Percentiles rank a stretch among this genome's conserved stretches.
These are phyloP conservation scores for Perilla frutescens DNA, from an alignment of 257 asterid genomes.

Conservation along the genomic window DNA sequence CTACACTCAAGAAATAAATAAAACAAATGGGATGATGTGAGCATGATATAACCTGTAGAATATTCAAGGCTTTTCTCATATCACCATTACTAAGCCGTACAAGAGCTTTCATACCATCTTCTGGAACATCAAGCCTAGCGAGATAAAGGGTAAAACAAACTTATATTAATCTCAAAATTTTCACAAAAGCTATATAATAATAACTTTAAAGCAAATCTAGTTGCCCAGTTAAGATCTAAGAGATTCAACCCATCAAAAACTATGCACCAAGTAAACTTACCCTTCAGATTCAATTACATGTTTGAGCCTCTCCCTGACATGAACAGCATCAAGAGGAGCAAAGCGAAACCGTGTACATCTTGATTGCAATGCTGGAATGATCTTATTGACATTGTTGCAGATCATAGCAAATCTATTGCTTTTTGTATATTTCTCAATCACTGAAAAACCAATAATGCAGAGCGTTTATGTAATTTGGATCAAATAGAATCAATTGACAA, in stretches of 20 bases:
- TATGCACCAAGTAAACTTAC: constrained; percentile 48
- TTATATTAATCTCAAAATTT: constrained; percentile 6
- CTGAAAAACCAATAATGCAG: constrained; percentile 53
- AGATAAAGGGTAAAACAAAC: constrained; percentile 33
- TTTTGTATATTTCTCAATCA: constrained; percentile 91
- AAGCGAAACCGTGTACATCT: constrained; percentile 97
- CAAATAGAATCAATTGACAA: constrained; percentile 13
- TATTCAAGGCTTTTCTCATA: constrained; percentile 96
- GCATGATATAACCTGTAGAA: constrained; percentile 74
- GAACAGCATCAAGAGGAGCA: constrained; percentile 92
- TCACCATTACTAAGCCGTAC: constrained; percentile 93
- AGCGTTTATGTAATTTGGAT: constrained; percentile 2
- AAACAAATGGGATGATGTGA: constrained; percentile 29
- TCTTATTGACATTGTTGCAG: constrained; percentile 95
- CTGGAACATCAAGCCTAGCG: constrained; percentile 88
- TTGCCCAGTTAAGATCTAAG: constrained; percentile 16
- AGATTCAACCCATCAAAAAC: constrained; percentile 14
- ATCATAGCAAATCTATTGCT: constrained; percentile 93
- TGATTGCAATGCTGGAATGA: constrained; percentile 95
- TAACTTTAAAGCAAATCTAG: constrained; percentile 2
- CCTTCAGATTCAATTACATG: constrained; percentile 83
- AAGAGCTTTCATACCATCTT: constrained; percentile 86
- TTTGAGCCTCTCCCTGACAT: constrained; percentile 80
- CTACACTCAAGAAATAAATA: constrained; percentile 21
- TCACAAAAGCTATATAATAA: background rate